Conservation (phyloP, 1,139 yeast species). For the Protomyces pachydermus region DNA sequence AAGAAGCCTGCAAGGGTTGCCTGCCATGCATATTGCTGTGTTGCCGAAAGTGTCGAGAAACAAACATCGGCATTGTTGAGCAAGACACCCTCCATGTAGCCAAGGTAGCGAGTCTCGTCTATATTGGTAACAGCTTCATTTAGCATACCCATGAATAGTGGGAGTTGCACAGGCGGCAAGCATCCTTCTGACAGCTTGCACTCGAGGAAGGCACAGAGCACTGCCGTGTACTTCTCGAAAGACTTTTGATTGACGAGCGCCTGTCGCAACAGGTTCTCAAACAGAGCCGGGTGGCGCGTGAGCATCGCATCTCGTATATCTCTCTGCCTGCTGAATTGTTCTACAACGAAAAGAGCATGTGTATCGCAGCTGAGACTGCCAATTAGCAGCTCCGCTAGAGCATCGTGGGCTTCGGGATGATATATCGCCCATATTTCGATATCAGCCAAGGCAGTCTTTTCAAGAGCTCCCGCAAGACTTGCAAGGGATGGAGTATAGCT, state of each 20-base stretch:
- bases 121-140: not conserved
- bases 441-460: not conserved
- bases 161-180: not conserved
- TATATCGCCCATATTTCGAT: not conserved
- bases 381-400: slow-evolving; percentile 1
- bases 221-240: not conserved
- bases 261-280: not conserved
- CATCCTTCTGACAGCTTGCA: not conserved
- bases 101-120: not conserved
- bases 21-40: slow-evolving; percentile 4
- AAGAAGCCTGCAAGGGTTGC: slow-evolving; percentile 3
- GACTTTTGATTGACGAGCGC: slow-evolving; percentile 6
- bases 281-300: not conserved
- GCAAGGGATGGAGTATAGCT: not conserved
- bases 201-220: not conserved
- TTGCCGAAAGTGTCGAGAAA: not conserved
- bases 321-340: not conserved
- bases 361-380: slow-evolving; percentile 1
- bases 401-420: not conserved
- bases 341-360: not conserved
- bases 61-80: not conserved
- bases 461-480: not conserved
- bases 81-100: not conserved
- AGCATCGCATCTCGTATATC: not conserved
- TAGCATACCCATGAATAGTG: not conserved